Percentiles rank a stretch among this genome's conserved stretches.
phyloP scores from a whole-genome alignment of 208 protist species.

The Jaenimonas drosophilae region DNA sequence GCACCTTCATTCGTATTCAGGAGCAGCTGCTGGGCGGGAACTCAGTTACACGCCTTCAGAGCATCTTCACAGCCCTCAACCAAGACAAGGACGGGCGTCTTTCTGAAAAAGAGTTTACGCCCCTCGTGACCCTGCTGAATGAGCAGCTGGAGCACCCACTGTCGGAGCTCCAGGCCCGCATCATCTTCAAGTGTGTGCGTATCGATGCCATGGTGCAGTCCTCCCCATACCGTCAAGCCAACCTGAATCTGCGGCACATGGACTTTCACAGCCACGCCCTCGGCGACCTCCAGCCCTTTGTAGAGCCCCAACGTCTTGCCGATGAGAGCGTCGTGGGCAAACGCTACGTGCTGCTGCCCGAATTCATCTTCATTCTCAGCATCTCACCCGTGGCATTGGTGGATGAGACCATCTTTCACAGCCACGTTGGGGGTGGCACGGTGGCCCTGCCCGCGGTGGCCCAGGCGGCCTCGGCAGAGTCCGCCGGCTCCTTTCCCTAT shows the following conservation, averaged over 20 bases:
- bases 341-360: neutral
- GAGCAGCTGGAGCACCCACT: conserved; percentile 30
- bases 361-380: neutral
- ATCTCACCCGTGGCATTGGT: neutral
- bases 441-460: neutral
- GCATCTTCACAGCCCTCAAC: conserved; percentile 43
- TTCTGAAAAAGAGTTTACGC: conserved; percentile 35
- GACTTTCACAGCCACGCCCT: neutral
- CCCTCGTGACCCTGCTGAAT: conserved; percentile 42
- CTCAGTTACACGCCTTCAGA: conserved; percentile 14
- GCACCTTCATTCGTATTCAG: conserved; percentile 39
- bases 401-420: neutral
- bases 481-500: too few relatives aligned
- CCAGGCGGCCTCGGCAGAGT: neutral
- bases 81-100: conserved; percentile 32
- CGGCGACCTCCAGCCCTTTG: neutral
- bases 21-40: conserved; percentile 33
- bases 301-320: neutral
- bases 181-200: conserved; percentile 28
- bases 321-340: neutral
- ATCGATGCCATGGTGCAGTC: too few relatives aligned
- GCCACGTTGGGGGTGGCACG: neutral
- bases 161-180: conserved; percentile 17
- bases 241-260: neutral
- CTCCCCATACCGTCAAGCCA: conserved; percentile 7